Base-by-base conservation (phyloP, 108 stramenopile genomes). In the Skeletonema grethae region DNA sequence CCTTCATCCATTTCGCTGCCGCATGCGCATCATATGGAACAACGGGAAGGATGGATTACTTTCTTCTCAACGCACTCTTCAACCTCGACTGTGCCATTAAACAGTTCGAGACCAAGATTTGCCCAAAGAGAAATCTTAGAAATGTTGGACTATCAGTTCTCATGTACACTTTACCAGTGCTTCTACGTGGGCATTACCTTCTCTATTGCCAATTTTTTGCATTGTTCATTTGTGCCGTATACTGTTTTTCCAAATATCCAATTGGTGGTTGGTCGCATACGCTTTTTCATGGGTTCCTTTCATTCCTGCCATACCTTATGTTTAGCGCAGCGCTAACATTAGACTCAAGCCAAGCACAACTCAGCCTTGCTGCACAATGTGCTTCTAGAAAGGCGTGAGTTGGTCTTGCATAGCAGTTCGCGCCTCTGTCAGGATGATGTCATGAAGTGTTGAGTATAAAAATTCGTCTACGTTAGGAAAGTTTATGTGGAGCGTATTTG, bases 221-320 rank as follows among this genome's bases (percentile, higher is more conserved):
- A n/a, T 55, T 84, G 7, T 65, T 86, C 34, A 48, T 34, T 0
- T 48, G 78, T 9, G 61, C 66, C 15, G 77, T 75, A 2, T 83
- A 69, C 73, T 70, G 65, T 28, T 77, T 77, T 46, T 61, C 63
- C 24, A 39, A 31, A 9, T 94, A 94, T 76, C 92, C 92, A 16
- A 66, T 91, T 65, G 87, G 87, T 46, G 92, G 92, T 6, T 94
- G 90, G 89, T 88, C 87, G 8, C 92, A 94, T 61, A 45, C 83
- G 2, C 72, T 81, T 28, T 94, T 94, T 69, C 92, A 94, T 58
- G 36, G 88, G 11, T 65, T 87, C 10, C 31, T 87, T 43, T 65
- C 73, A 4, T 76, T 82, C 57, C 55, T 86, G 3, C 84, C 87
- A 25, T 60, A 74, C 57, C 50, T 79, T 13, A 22, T 74, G 31